phyloP scores from a whole-genome alignment of 2,329 filamentous ascomycete genomes.

The Cladosporium oxysporum region DNA sequence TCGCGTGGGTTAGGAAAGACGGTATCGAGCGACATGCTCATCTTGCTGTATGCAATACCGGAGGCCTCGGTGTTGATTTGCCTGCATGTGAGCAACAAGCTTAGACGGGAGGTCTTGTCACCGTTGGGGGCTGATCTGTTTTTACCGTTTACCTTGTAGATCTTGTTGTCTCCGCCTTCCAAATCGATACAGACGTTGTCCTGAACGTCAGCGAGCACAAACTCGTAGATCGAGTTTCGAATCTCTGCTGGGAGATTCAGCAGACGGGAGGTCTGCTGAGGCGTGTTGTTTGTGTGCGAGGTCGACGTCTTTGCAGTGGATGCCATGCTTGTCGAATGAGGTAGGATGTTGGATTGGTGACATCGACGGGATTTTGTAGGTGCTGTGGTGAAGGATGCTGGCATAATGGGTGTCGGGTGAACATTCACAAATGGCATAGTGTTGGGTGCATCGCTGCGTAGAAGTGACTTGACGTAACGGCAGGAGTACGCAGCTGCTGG shows the following conservation, averaged over 20 bases:
- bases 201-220: not conserved
- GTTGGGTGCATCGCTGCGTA: not conserved
- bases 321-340: not conserved
- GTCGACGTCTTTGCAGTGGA: not conserved
- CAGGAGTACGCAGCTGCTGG: not conserved
- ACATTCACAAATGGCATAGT: not conserved
- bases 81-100: not conserved
- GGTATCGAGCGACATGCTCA: constrained; percentile 1
- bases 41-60: not conserved
- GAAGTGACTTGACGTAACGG: not conserved
- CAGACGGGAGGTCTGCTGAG: not conserved
- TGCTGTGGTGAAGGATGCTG: not conserved
- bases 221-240: constrained; percentile 2
- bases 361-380: not conserved
- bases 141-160: not conserved
- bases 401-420: not conserved
- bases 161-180: not conserved
- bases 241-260: not conserved
- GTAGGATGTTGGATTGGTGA: not conserved
- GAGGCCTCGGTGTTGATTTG: not conserved
- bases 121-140: not conserved
- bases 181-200: not conserved
- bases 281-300: not conserved
- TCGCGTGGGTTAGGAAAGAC: not conserved
- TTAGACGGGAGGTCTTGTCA: not conserved